Percentiles rank a stretch among this genome's conserved stretches.
Conservation (phyloP, 2,329 filamentous ascomycete species). For the Ceratocystis albifundus region DNA sequence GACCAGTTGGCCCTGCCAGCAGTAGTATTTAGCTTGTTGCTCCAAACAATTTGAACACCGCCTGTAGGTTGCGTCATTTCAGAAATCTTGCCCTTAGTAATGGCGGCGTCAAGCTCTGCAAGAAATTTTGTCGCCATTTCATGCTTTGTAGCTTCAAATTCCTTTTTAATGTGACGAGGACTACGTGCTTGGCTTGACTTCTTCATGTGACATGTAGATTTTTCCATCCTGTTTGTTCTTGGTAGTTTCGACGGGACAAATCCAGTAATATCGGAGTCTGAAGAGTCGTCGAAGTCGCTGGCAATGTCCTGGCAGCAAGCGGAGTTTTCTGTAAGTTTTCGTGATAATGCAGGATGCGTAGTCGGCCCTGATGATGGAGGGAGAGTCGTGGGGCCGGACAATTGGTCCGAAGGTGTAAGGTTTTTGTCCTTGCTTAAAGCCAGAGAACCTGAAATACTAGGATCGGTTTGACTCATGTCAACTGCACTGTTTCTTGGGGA, state of each 20-base stretch:
- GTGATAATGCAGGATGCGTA: conserved; percentile 38
- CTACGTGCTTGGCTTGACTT: conserved; percentile 30
- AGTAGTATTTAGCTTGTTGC: conserved; percentile 66
- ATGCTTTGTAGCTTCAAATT: conserved; percentile 52
- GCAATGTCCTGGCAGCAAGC: conserved; percentile 51
- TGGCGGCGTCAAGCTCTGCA: conserved; percentile 51
- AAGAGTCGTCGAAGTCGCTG: conserved; percentile 53
- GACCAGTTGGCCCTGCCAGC: conserved; percentile 67
- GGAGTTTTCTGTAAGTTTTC: conserved; percentile 42
- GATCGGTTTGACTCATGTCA: background rate
- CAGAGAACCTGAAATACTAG: background rate
- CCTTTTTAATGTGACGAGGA: conserved; percentile 40
- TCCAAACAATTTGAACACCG: conserved; percentile 62
- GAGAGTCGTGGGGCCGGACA: background rate
- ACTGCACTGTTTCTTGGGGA: background rate
- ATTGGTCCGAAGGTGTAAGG: background rate
- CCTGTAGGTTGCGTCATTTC: conserved; percentile 51
- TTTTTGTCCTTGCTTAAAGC: background rate
- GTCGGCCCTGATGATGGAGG: background rate
- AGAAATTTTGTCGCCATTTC: conserved; percentile 54
- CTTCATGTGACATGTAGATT: conserved; percentile 10
- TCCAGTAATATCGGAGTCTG: conserved; percentile 36
- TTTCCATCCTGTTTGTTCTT: conserved; percentile 20
- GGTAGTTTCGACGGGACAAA: conserved; percentile 2
- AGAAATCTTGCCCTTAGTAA: conserved; percentile 50